Conservation (phyloP, 106 monocot species). For the Iris macrosiphon region DNA sequence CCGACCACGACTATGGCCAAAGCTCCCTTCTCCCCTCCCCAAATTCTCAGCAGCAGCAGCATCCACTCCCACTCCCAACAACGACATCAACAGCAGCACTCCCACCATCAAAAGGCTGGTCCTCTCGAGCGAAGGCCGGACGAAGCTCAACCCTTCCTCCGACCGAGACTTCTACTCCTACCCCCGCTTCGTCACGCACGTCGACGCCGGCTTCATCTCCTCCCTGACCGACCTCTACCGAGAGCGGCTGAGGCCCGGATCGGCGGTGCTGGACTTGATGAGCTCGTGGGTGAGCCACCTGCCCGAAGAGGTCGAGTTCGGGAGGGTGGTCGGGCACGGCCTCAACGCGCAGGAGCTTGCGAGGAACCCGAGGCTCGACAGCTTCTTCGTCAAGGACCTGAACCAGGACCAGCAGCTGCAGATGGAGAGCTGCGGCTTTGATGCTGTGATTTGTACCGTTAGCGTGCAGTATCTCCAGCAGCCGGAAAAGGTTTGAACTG, state of each 20-base stretch:
- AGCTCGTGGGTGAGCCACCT: constrained; percentile 96
- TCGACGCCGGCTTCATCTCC: constrained; percentile 59
- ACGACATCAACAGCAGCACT: constrained; percentile 6
- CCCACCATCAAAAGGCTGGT: constrained; percentile 42
- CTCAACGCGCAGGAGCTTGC: constrained; percentile 74
- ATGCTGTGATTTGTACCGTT: constrained; percentile 72
- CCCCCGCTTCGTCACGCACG: constrained; percentile 78
- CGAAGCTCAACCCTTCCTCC: constrained; percentile 43
- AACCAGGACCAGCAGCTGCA: constrained; percentile 52
- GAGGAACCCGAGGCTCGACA: constrained; percentile 45
- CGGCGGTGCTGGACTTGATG: constrained; percentile 66
- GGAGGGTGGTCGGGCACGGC: constrained; percentile 67
- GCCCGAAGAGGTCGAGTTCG: constrained; percentile 38
- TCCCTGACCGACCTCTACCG: constrained; percentile 51
- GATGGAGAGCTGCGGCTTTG: constrained; percentile 43
- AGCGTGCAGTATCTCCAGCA: constrained; percentile 78
- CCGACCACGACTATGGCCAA: neutral
- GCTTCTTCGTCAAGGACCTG: constrained; percentile 75
- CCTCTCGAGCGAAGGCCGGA: constrained; percentile 49
- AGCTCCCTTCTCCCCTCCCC: neutral
- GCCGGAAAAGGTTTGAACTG: constrained; percentile 63
- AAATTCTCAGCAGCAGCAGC: neutral
- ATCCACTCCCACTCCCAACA: constrained; percentile 13
- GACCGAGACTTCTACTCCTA: constrained; percentile 80
- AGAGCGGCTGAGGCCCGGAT: constrained; percentile 32